These are phyloP conservation scores for Fraxinus velutina DNA, from an alignment of 305 asterid species.

Conservation along the genomic window DNA sequence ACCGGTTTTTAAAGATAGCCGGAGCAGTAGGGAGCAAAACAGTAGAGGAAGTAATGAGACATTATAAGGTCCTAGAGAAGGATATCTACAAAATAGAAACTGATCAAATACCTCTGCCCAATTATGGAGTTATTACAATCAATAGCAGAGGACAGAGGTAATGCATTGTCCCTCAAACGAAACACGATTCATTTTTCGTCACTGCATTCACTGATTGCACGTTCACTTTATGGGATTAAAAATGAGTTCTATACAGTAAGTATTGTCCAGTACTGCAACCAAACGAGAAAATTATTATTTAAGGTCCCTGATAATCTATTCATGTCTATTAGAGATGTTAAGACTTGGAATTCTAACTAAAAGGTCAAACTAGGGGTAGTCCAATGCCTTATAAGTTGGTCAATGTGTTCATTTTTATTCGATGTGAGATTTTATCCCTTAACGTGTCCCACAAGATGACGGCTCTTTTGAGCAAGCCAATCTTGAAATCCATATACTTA, in stretches of 20 bases:
- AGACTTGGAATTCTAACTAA: too few relatives aligned
- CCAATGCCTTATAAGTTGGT: too few relatives aligned
- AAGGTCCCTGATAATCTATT: background rate
- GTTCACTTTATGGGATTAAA: background rate
- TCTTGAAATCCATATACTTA: too few relatives aligned
- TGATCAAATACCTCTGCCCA: background rate
- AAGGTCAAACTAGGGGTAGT: background rate
- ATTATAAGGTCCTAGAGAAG: background rate
- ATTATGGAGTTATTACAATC: background rate
- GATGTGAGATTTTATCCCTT: too few relatives aligned
- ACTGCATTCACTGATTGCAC: background rate
- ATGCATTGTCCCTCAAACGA: background rate
- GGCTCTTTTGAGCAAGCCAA: too few relatives aligned
- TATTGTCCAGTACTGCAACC: background rate
- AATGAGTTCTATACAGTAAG: background rate
- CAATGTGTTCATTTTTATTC: too few relatives aligned
- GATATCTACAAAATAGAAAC: slow-evolving; percentile 3
- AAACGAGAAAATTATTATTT: background rate
- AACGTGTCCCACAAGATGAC: too few relatives aligned
- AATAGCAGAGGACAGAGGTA: background rate
- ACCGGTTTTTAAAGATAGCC: background rate
- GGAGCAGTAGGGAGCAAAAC: background rate
- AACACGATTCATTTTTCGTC: background rate
- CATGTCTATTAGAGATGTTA: background rate
- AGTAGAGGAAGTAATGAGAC: background rate